Evolutionary conservation across 176 grass and related monocot species (phyloP), one percentile per base, ranked within the genome.

Genomic region (Thalia dealbata): DNA sequence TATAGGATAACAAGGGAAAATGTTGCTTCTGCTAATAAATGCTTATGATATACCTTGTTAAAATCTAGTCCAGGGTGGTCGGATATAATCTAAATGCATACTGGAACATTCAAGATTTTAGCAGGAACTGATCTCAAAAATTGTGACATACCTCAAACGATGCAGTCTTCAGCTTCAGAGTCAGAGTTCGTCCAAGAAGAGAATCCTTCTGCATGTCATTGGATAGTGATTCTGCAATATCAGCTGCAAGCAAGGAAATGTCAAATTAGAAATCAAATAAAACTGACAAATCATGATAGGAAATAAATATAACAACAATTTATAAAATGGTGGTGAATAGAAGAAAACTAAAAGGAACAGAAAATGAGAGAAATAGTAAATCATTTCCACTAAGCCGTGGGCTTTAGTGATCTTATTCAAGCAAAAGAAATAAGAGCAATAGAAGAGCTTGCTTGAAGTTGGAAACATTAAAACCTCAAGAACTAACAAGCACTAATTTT

Each of bases 101-200:
- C 32, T 12, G 10, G 1, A 27, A 68, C 41, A 27, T 18, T 43
- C 7, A 16, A 44, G 43, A 68, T 25, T 12, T 18, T 19, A 48
- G 28, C 56, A 62, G 55, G 27, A 61, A 21, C 18, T 62, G 61
- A 3, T n/a, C 65, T 73, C 5, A 75, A 4, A 15, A 44, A 43
- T 68, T 43, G 35, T 59, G 30, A 63, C 24, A 70, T 55, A 96
- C 93, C 93, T 97, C 93, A 76, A 92, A 97, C 63, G 85, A 78
- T 81, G 89, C 72, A 76, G 93, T 97, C 75, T 97, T 97, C 52
- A 97, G 82, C 88, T 92, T 97, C 24, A 97, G 84, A 54, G 93
- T 92, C 67, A 97, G 75, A 15, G 83, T 97, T 74, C 79, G 86
- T 58, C 87, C 93, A 74, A 78, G 80, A 51, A 97, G 78, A 55